These are phyloP conservation scores for Ceraceosorus bombacis DNA, from an alignment of 1,284 basidiomycete species.

Conservation along the genomic window DNA sequence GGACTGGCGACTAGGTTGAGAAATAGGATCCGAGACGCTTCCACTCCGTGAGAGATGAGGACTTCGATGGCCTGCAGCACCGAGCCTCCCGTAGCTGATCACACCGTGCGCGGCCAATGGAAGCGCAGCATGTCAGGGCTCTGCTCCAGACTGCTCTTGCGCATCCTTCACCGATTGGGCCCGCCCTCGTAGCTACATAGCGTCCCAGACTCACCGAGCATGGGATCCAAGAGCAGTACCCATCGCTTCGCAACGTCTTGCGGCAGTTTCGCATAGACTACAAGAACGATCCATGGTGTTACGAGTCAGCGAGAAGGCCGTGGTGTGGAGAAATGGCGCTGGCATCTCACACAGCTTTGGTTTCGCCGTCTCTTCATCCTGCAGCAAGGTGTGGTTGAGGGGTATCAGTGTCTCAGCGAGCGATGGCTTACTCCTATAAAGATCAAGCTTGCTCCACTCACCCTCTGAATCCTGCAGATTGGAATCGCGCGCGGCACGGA, in stretches of 20 bases:
- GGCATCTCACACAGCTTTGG: conserved; percentile 35
- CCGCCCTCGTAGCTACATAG: background rate
- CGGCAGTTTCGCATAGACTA: conserved; percentile 66
- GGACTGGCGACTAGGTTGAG: conserved; percentile 90
- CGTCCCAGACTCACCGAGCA: conserved; percentile 59
- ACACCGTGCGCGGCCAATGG: too few relatives aligned
- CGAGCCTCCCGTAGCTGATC: conserved; percentile 74
- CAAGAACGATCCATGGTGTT: background rate
- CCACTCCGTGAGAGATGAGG: conserved; percentile 73
- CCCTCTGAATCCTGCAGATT: conserved; percentile 66
- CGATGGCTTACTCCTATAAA: background rate
- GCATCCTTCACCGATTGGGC: too few relatives aligned
- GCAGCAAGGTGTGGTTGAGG: conserved; percentile 5
- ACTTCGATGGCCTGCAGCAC: conserved; percentile 97
- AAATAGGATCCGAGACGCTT: conserved; percentile 77
- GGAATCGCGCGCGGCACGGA: background rate
- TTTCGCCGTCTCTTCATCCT: conserved; percentile 44
- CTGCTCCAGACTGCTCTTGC: too few relatives aligned
- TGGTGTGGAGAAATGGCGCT: background rate
- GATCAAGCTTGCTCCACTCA: conserved; percentile 48
- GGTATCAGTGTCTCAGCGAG: background rate
- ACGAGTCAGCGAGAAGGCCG: background rate
- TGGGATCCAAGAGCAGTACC: conserved; percentile 89
- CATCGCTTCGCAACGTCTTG: conserved; percentile 85
- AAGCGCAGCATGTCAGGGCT: too few relatives aligned